Evolutionary conservation across 2,329 filamentous ascomycete species (phyloP).

Genomic region (Gaeumannomyces sp.): DNA sequence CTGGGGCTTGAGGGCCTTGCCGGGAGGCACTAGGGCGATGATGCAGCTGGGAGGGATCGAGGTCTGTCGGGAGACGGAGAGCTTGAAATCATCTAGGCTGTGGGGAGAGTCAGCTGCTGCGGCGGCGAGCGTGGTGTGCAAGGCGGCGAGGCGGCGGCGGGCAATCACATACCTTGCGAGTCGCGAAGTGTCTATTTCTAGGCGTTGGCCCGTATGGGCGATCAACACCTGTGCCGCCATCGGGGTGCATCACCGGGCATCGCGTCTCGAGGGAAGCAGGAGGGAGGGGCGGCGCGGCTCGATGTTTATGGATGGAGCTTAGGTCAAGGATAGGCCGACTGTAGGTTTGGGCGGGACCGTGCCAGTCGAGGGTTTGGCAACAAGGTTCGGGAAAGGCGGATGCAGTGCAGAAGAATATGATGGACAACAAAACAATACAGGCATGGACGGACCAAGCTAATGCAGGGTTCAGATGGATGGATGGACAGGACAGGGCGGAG

Average conservation of each 20-base stretch:
- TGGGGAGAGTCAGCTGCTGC: constrained; percentile 7
- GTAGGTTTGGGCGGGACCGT: not conserved
- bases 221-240: constrained; percentile 91
- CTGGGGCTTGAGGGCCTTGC: constrained; percentile 77
- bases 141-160: constrained; percentile 9
- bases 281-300: not conserved
- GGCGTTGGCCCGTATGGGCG: constrained; percentile 84
- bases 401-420: not conserved
- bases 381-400: not conserved
- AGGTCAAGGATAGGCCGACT: not conserved
- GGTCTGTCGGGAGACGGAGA: constrained; percentile 70
- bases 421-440: constrained; percentile 1
- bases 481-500: not conserved
- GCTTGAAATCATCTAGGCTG: constrained; percentile 78
- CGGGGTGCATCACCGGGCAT: constrained; percentile 41
- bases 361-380: not conserved
- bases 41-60: constrained; percentile 72
- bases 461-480: constrained; percentile 1
- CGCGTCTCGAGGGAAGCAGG: constrained; percentile 18
- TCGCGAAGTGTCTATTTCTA: constrained; percentile 69
- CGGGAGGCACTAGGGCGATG: constrained; percentile 78
- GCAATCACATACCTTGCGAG: constrained; percentile 60
- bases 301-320: not conserved
- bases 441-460: not conserved
- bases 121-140: constrained; percentile 15